Base-by-base conservation (phyloP, 2,329 filamentous ascomycete genomes). In the Fusarium nygamai region DNA sequence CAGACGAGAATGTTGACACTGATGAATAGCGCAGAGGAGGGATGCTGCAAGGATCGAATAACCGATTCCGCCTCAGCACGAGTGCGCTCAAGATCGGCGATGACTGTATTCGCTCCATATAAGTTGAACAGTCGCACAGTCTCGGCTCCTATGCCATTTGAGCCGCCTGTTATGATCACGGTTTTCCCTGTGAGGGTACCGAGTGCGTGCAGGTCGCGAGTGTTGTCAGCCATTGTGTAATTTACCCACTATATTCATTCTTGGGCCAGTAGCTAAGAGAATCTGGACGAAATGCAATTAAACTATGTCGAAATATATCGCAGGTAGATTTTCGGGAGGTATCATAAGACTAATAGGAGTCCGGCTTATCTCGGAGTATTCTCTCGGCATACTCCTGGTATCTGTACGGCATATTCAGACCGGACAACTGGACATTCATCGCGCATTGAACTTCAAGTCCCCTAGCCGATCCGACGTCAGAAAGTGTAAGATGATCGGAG, bases 321-420 rank as follows among this genome's bases (percentile, higher is more conserved):
- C n/a, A n/a, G 9, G 0, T 11, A n/a, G 3, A 3, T n/a, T 9
- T 3, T 24, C 5, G 20, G 17, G 20, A 7, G 19, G 3, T 10
- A 6, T 20, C 16, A 14, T 6, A 31, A 19, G 2, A 3, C 8
- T 3, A 43, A 27, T 24, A 5, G 22, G 16, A 44, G 1, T 4
- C 2, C 17, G 27, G 36, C 53, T 16, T 33, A 57, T 33, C 22
- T 57, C 27, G 36, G 53, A 43, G 2, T 44, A n/a, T 57, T 16
- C 22, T 31, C 33, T 56, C 53, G 53, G 53, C 22, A 33, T 43
- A 33, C 8, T 56, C 16, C 27, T 16, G 6, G 22, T 1, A 16
- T 43, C 7, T 31, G 14, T 5, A 39, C 36, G 36, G 36, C 36
- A 57, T 9, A 43, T 57, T 43, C 16, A 19, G 24, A 56, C 16